Evolutionary conservation across 2,329 filamentous ascomycete genomes (phyloP).

Genomic region (Cladosporium cucumerinum): DNA sequence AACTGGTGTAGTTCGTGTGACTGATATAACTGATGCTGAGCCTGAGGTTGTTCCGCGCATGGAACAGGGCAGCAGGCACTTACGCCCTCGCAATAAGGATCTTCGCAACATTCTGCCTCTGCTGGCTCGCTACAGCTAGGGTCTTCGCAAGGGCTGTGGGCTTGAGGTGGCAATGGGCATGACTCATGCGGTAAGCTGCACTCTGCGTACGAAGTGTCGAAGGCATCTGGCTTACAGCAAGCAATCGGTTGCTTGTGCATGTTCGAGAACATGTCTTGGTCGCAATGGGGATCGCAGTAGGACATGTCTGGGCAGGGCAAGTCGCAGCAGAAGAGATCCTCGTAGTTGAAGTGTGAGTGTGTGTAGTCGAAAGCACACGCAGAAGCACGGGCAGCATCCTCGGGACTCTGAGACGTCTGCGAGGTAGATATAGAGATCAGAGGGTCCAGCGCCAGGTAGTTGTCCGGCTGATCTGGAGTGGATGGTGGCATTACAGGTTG

Average conservation of each 20-base stretch:
- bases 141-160: slow-evolving; percentile 15
- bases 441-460: slow-evolving; percentile 1
- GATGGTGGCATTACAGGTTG: slow-evolving; percentile 12
- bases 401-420: slow-evolving; percentile 1
- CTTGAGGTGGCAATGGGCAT: slow-evolving; percentile 12
- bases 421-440: neutral
- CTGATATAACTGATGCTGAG: neutral
- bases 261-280: slow-evolving; percentile 12
- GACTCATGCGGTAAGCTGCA: slow-evolving; percentile 12
- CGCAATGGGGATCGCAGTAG: slow-evolving; percentile 14
- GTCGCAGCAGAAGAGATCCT: slow-evolving; percentile 17
- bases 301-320: slow-evolving; percentile 16
- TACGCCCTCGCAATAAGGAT: slow-evolving; percentile 35
- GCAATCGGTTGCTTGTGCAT: slow-evolving; percentile 15
- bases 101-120: slow-evolving; percentile 23
- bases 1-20: slow-evolving; percentile 6
- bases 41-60: neutral
- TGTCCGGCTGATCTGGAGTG: neutral
- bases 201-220: neutral
- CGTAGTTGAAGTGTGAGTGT: slow-evolving; percentile 16
- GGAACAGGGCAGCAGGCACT: slow-evolving; percentile 18
- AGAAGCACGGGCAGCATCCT: slow-evolving; percentile 11
- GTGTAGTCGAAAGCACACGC: slow-evolving; percentile 12
- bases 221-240: slow-evolving; percentile 6
- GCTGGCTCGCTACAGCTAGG: slow-evolving; percentile 16